These are phyloP conservation scores for Penicillium arizonense DNA, from an alignment of 495 filamentous ascomycete species.

Conservation along the genomic window DNA sequence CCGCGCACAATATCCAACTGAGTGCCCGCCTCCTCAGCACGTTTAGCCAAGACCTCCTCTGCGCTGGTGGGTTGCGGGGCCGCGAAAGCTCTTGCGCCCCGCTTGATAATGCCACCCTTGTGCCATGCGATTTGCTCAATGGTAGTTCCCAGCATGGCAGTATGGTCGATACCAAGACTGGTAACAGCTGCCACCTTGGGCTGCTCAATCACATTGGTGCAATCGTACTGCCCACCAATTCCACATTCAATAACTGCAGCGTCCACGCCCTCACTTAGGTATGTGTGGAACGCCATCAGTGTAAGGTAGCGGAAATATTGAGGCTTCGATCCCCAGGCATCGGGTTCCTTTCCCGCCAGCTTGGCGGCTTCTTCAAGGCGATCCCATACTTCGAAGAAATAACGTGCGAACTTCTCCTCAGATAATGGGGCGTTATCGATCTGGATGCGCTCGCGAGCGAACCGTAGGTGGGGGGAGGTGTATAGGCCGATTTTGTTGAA, in stretches of 20 bases:
- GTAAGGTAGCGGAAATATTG: slow-evolving; percentile 91
- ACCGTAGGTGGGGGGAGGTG: slow-evolving; percentile 84
- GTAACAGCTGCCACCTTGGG: slow-evolving; percentile 77
- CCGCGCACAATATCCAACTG: slow-evolving; percentile 58
- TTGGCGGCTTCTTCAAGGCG: slow-evolving; percentile 57
- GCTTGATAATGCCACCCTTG: slow-evolving; percentile 90
- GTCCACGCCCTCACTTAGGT: slow-evolving; percentile 75
- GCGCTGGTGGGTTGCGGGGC: slow-evolving; percentile 68
- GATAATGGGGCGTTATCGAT: slow-evolving; percentile 76
- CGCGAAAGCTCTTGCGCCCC: slow-evolving; percentile 65
- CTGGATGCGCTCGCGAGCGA: slow-evolving; percentile 83
- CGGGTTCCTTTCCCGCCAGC: slow-evolving; percentile 45
- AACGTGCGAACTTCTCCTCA: slow-evolving; percentile 71
- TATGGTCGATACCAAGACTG: slow-evolving; percentile 89
- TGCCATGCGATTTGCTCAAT: slow-evolving; percentile 96
- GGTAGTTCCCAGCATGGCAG: slow-evolving; percentile 72
- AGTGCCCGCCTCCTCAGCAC: slow-evolving; percentile 67
- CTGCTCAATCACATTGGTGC: slow-evolving; percentile 80
- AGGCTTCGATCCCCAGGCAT: slow-evolving; percentile 58
- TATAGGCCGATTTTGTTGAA: slow-evolving; percentile 73
- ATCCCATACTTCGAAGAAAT: slow-evolving; percentile 92
- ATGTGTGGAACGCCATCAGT: slow-evolving; percentile 85
- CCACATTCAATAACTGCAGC: slow-evolving; percentile 89
- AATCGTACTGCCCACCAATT: slow-evolving; percentile 90
- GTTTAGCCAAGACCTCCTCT: slow-evolving; percentile 62